Evolutionary conservation across 179 eudicot genomes (phyloP).

Genomic region (Silene coronaria): DNA sequence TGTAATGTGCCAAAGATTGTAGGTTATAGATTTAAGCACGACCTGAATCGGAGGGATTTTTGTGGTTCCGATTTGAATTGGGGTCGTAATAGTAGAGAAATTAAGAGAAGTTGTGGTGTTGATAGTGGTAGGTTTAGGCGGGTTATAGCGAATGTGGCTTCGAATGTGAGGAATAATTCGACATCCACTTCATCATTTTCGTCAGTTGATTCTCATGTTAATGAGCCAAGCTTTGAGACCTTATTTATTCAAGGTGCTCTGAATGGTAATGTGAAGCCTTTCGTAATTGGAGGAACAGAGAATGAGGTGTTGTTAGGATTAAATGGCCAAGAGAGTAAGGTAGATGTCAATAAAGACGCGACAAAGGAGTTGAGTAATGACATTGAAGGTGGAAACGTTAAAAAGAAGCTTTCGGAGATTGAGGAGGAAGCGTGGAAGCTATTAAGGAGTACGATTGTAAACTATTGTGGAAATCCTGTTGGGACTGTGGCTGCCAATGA

Average conservation of each 20-base stretch:
- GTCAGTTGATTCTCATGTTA: constrained; percentile 20
- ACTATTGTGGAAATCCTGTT: constrained; percentile 34
- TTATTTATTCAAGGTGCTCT: constrained; percentile 32
- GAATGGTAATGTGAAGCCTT: constrained; percentile 26
- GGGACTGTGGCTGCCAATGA: constrained; percentile 42
- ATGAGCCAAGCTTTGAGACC: constrained; percentile 30
- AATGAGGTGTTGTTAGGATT: constrained; percentile 16
- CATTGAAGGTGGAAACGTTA: constrained; percentile 2
- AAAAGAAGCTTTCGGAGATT: constrained; percentile 25
- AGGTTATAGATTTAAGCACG: constrained; percentile 7
- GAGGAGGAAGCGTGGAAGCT: constrained; percentile 41
- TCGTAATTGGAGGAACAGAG: constrained; percentile 19
- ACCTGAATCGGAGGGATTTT: constrained; percentile 21
- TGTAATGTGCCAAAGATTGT: constrained; percentile 14
- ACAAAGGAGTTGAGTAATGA: constrained; percentile 15
- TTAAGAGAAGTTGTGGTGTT: constrained; percentile 12
- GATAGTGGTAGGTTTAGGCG: background rate
- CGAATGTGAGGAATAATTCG: constrained; percentile 30
- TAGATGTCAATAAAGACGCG: constrained; percentile 17
- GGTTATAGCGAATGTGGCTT: constrained; percentile 18
- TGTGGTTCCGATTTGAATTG: constrained; percentile 19
- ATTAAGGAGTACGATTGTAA: constrained; percentile 30
- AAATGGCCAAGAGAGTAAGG: constrained; percentile 11
- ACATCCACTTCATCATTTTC: constrained; percentile 21
- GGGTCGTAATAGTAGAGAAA: constrained; percentile 13